A percentile compares a stretch with the other conserved stretches of the same genome.
Conservation (phyloP, 2,329 filamentous ascomycete genomes). For the Fusarium austroafricanum region DNA sequence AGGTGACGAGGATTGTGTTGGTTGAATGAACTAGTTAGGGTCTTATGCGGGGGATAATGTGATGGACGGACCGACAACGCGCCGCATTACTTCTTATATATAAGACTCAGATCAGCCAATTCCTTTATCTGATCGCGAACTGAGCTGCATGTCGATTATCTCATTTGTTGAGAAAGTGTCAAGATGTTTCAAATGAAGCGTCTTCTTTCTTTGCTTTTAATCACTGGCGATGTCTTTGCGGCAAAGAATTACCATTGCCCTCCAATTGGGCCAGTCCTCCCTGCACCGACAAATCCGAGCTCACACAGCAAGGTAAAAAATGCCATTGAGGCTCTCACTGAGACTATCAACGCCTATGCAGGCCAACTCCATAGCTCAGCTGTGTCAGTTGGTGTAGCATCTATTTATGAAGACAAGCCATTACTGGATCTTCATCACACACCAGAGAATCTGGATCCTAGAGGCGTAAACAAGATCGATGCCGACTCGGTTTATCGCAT, state of each 20-base stretch:
- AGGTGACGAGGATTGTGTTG: neutral
- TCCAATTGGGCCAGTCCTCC: slow-evolving; percentile 13
- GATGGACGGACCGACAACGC: neutral
- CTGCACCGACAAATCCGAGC: slow-evolving; percentile 1
- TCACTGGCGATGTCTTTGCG: slow-evolving; percentile 6
- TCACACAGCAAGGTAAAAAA: slow-evolving; percentile 1
- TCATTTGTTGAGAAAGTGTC: neutral
- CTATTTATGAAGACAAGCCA: neutral
- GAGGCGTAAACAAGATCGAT: slow-evolving; percentile 6
- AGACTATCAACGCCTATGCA: neutral
- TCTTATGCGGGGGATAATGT: slow-evolving; percentile 1
- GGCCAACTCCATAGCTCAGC: slow-evolving; percentile 2
- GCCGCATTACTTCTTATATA: slow-evolving; percentile 4
- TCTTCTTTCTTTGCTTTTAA: neutral
- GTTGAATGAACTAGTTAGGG: neutral
- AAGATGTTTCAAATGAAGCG: neutral
- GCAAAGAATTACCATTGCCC: slow-evolving; percentile 24
- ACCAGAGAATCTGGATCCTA: slow-evolving; percentile 1
- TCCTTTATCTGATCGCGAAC: neutral
- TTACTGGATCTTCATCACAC: slow-evolving; percentile 12
- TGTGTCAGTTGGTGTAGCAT: slow-evolving; percentile 4
- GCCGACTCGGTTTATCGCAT: slow-evolving; percentile 12
- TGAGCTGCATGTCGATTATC: no score
- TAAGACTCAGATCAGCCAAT: neutral
- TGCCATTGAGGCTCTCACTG: neutral